Percentiles rank a stretch among this genome's conserved stretches.
phyloP scores from a whole-genome alignment of 805 yeast species.

The Nakazawaea peltata region DNA sequence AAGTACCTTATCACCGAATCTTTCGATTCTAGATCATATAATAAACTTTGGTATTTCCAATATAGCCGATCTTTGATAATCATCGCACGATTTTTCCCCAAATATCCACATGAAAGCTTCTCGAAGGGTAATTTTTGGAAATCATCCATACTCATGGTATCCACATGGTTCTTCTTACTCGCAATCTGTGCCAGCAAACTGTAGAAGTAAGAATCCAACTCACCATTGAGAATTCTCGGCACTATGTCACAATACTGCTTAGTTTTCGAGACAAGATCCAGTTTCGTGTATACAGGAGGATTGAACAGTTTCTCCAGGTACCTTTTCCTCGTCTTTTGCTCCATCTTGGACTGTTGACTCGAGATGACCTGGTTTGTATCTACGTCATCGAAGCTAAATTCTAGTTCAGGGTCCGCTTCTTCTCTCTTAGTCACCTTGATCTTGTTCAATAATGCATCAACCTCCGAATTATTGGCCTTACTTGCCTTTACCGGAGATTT shows the following conservation, averaged over 20 bases:
- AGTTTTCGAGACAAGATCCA: background rate
- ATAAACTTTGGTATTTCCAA: constrained; percentile 20
- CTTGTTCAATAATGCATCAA: no score
- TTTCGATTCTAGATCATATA: constrained; percentile 20
- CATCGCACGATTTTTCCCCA: constrained; percentile 51
- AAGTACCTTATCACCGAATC: constrained; percentile 50
- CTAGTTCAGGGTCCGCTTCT: no score
- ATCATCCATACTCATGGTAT: constrained; percentile 26
- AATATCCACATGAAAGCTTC: constrained; percentile 35
- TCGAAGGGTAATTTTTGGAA: constrained; percentile 4
- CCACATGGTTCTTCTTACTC: constrained; percentile 14
- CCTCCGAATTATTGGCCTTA: no score
- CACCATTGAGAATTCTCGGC: constrained; percentile 24
- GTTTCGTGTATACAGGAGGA: background rate
- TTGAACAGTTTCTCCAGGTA: background rate
- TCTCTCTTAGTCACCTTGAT: no score
- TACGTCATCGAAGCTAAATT: no score
- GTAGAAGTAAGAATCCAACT: constrained; percentile 24
- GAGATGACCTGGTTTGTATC: no score
- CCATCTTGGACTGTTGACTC: background rate
- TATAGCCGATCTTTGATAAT: constrained; percentile 36
- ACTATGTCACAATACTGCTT: constrained; percentile 18
- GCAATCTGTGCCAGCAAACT: constrained; percentile 17
- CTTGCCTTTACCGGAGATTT: no score
- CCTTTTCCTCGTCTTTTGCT: background rate